Conservation (phyloP, 2,329 filamentous ascomycete species). For the Tolypocladium ophioglossoides region DNA sequence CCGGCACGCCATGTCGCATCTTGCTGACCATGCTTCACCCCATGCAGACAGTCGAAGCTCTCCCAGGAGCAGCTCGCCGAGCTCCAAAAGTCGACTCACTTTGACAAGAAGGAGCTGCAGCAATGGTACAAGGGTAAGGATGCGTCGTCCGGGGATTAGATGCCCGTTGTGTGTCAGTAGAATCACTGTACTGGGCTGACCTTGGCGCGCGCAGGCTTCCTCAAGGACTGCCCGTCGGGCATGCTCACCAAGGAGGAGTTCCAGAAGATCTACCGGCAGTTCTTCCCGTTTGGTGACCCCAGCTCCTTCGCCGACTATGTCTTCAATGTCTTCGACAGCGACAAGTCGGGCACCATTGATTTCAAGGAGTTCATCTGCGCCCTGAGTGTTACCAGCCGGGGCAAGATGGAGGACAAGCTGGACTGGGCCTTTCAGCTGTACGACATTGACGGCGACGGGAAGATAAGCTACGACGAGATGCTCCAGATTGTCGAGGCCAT, state of each 20-base stretch:
- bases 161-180: background rate
- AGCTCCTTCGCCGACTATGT: slow-evolving; percentile 98
- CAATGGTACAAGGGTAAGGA: slow-evolving; percentile 95
- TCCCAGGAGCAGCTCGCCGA: slow-evolving; percentile 92
- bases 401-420: slow-evolving; percentile 98
- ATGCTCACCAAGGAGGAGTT: slow-evolving; percentile 98
- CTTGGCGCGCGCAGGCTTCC: slow-evolving; percentile 55
- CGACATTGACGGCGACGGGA: slow-evolving; percentile 97
- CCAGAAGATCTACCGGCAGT: slow-evolving; percentile 99
- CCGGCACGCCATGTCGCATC: background rate
- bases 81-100: slow-evolving; percentile 93
- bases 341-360: slow-evolving; percentile 95
- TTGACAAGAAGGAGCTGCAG: slow-evolving; percentile 98
- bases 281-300: slow-evolving; percentile 97
- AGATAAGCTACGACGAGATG: slow-evolving; percentile 99
- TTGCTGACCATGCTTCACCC: slow-evolving; percentile 10
- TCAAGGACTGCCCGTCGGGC: slow-evolving; percentile 95
- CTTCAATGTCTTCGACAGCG: slow-evolving; percentile 97
- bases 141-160: background rate
- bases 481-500: slow-evolving; percentile 97
- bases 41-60: slow-evolving; percentile 85
- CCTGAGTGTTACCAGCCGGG: slow-evolving; percentile 88
- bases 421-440: slow-evolving; percentile 99
- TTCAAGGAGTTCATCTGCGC: slow-evolving; percentile 99
- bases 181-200: background rate